These are phyloP conservation scores for Neofusicoccum sp. DNA, from an alignment of 2,329 filamentous ascomycete species.

Conservation along the genomic window DNA sequence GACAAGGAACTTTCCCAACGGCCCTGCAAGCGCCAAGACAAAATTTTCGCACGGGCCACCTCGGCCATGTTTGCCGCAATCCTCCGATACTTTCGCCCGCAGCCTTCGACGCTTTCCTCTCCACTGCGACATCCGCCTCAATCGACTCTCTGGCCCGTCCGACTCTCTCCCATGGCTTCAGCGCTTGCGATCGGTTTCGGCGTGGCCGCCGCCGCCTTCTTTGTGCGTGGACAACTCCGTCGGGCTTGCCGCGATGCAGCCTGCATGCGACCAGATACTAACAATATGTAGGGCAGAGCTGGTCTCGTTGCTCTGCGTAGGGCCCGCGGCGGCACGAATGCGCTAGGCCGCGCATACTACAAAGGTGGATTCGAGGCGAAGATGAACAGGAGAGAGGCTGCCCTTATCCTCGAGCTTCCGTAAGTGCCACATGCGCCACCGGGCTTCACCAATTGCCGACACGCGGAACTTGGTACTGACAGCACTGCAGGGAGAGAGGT, in stretches of 20 bases:
- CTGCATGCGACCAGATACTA: constrained; percentile 20
- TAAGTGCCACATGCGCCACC: constrained; percentile 45
- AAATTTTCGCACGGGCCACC: constrained; percentile 11
- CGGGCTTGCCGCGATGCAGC: neutral
- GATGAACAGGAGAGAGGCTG: constrained; percentile 90
- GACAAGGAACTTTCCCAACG: constrained; percentile 13
- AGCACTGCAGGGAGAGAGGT: constrained; percentile 67
- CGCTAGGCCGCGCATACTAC: constrained; percentile 88
- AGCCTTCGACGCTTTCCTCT: neutral
- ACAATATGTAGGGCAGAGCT: constrained; percentile 70
- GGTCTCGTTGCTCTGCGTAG: constrained; percentile 85
- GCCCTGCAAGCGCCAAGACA: constrained; percentile 7
- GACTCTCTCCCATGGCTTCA: constrained; percentile 52
- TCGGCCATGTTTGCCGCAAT: constrained; percentile 15
- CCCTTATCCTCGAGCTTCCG: constrained; percentile 87
- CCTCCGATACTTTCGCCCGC: constrained; percentile 5
- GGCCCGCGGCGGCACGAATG: constrained; percentile 66
- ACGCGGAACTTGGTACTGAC: neutral
- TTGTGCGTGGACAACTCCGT: constrained; percentile 46
- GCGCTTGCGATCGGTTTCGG: constrained; percentile 59
- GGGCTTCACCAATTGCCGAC: neutral
- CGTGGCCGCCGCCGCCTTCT: constrained; percentile 64
- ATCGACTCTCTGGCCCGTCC: neutral
- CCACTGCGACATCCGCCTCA: neutral
- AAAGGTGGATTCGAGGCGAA: constrained; percentile 97